Evolutionary conservation across 192 early-diverging fungal genomes (phyloP), one percentile per base, ranked within the genome.

Genomic region (Mortierella hygrophila): DNA sequence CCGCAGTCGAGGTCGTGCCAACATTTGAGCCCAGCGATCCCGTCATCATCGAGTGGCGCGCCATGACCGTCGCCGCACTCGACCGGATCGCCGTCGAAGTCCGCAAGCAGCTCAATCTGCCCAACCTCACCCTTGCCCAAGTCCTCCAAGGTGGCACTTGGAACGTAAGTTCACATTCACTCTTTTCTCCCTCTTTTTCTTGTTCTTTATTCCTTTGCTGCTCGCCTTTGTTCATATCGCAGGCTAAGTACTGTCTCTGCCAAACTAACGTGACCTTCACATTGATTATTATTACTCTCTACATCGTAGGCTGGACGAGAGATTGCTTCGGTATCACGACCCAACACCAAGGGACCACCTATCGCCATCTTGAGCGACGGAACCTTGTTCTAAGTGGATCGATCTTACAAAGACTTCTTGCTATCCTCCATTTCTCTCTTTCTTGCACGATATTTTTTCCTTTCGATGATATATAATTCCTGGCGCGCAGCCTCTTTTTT

Each of bases 81-180:
- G 98, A 98, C 80, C 78, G 79, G 21, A 92, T 97, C 2, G 96
- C 94, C 0, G 89, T 91, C 1, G 83, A 87, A 18, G 93, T 98
- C 15, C 91, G 94, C 44, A 85, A 91, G 16, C 76, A 87, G 29
- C 90, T 95, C 18, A 86, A 84, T 2, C 86, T 96, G 47, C 83
- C 89, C 20, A 75, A 93, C n/a, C 85, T 97, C 13, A 93, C 93
- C 6, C 88, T 99, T 54, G 96, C 95, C 38, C 95, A 98, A 75
- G 94, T 99, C 4, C 90, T 99, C 1, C 97, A 99, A 77, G 97
- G 91, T 73, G 97, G 97, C 0, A 99, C 97, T 9, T 99, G 98
- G 98, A 97, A 97, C 85, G 90, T 90, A 75, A 68, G 85, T 79
- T 18, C 13, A 41, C 23, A 32, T 78, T 70, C 7, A 35, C n/a